Evolutionary conservation across 164 flowering plant species (phyloP).

Genomic region (Taxillus chinensis): DNA sequence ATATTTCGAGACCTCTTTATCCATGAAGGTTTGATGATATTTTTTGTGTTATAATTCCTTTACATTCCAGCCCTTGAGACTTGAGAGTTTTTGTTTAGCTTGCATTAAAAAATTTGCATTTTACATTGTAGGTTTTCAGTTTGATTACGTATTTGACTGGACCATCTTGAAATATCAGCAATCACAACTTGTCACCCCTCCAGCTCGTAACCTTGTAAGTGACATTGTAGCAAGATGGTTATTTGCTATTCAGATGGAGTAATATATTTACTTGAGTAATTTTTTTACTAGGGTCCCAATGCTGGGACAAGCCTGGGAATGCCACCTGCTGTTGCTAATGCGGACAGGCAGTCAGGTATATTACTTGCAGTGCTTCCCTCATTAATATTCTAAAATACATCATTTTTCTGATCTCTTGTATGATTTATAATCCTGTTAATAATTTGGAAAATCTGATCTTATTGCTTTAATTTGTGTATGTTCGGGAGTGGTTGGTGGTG

Average conservation of each 20-base stretch:
- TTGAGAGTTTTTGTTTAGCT: background rate
- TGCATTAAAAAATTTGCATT: background rate
- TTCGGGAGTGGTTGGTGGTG: background rate
- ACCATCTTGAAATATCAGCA: slow-evolving; percentile 87
- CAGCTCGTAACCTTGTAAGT: slow-evolving; percentile 55
- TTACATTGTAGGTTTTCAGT: slow-evolving; percentile 59
- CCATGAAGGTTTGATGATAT: slow-evolving; percentile 34
- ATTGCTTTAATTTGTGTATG: background rate
- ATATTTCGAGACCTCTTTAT: slow-evolving; percentile 61
- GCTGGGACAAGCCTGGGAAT: slow-evolving; percentile 69
- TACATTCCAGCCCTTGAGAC: background rate
- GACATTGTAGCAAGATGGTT: background rate
- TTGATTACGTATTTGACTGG: slow-evolving; percentile 92
- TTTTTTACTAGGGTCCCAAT: slow-evolving; percentile 35
- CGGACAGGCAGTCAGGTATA: slow-evolving; percentile 52
- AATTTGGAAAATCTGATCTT: background rate
- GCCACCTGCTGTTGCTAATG: slow-evolving; percentile 36
- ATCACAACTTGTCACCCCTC: slow-evolving; percentile 65
- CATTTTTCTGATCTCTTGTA: background rate
- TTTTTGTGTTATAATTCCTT: background rate
- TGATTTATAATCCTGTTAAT: background rate
- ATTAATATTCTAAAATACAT: background rate
- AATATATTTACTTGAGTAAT: slow-evolving; percentile 1
- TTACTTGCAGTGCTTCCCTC: background rate
- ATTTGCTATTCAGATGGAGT: background rate